A percentile compares a stretch with the other conserved stretches of the same genome.
Conservation (phyloP, 202 grass and related monocot genomes). For the Bolboschoenoplectus hybrid region DNA sequence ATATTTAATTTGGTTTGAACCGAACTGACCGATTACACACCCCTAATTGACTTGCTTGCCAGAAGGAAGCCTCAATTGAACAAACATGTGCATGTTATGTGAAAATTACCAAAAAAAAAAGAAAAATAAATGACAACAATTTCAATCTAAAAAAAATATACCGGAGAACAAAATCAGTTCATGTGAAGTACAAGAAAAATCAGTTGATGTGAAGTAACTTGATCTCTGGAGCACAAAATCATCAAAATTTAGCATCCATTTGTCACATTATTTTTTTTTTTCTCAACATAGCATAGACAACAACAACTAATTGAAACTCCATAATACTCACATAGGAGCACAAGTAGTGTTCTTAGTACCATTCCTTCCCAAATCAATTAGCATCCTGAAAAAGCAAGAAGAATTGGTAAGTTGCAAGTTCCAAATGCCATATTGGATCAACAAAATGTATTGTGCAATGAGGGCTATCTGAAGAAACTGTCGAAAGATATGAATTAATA, state of each 20-base stretch:
- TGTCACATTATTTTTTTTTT: conserved; percentile 1
- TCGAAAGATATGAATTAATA: too few species aligned
- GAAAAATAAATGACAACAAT: not conserved
- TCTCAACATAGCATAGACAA: not conserved
- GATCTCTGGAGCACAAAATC: not conserved
- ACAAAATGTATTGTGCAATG: not conserved
- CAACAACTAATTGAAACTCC: conserved; percentile 15
- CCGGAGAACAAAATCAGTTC: not conserved
- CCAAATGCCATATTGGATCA: not conserved
- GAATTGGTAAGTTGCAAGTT: not conserved
- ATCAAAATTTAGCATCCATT: conserved; percentile 10
- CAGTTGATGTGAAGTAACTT: not conserved
- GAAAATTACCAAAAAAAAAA: too few species aligned
- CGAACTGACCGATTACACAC: too few species aligned
- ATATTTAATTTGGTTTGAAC: too few species aligned
- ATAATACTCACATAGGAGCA: conserved; percentile 44
- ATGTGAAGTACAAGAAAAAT: not conserved
- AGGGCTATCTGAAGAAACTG: too few species aligned
- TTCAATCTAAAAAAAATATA: not conserved
- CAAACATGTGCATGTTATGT: not conserved
- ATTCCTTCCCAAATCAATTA: conserved; percentile 24
- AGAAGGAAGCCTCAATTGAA: not conserved
- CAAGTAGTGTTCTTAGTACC: conserved; percentile 51
- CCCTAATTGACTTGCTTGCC: too few species aligned
- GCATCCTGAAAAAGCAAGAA: conserved; percentile 30